phyloP scores from a whole-genome alignment of 345 rosid genomes.

The Lumnitzera littorea region DNA sequence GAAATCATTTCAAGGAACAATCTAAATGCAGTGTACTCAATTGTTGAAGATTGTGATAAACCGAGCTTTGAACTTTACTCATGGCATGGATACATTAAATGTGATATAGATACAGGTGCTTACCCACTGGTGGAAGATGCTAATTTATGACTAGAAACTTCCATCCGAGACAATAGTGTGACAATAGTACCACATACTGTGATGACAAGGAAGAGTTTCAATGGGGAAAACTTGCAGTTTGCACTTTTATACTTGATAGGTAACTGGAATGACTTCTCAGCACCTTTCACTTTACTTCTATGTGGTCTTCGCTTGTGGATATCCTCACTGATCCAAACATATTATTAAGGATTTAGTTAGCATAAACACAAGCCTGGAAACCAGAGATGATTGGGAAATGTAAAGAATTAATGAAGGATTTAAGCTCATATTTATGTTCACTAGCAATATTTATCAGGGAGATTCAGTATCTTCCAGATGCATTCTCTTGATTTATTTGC shows the following conservation, averaged over 20 bases:
- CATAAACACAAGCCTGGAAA: too few relatives aligned
- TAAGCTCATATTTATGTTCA: too few relatives aligned
- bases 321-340: constrained; percentile 49
- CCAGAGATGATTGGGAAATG: too few relatives aligned
- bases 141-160: constrained; percentile 32
- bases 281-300: constrained; percentile 41
- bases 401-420: too few relatives aligned
- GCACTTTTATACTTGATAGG: constrained; percentile 43
- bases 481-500: too few relatives aligned
- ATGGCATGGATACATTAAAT: too few relatives aligned
- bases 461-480: too few relatives aligned
- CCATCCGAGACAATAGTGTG: constrained; percentile 49
- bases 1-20: too few relatives aligned
- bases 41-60: too few relatives aligned
- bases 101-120: neutral
- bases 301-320: constrained; percentile 45
- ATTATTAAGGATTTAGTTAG: neutral
- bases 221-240: constrained; percentile 49
- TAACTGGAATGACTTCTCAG: constrained; percentile 40
- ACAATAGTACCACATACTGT: constrained; percentile 51
- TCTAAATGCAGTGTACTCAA: too few relatives aligned
- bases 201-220: constrained; percentile 52
- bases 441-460: too few relatives aligned
- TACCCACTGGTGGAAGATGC: constrained; percentile 29
- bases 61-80: too few relatives aligned